Evolutionary conservation across 495 filamentous ascomycete species (phyloP), one percentile per base, ranked within the genome.

Genomic region (Delitschia confertaspora): DNA sequence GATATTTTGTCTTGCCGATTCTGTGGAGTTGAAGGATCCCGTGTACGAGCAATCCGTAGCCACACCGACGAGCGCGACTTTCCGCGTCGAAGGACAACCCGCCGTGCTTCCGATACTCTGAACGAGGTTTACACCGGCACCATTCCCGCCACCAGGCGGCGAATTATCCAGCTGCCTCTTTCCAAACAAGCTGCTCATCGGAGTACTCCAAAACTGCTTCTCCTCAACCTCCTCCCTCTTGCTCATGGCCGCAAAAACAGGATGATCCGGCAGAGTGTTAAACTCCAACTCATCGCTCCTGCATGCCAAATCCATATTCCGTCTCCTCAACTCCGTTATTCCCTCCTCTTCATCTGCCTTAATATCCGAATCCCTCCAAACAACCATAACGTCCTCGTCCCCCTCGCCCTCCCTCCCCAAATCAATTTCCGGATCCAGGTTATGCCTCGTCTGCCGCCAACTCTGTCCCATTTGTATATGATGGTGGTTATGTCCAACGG

Each of bases 41-140:
- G 78, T 85, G 57, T 95, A 95, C 6, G 74, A 78, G 68, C 91
- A 98, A 61, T 98, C 91, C 0, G 87, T 91, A 4, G 88, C 88
- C 14, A 98, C 80, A 9, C 91, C 91, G 17, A 98, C 78, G 45
- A 96, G 65, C 5, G 93, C 91, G 23, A 98, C 85, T 62, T 83
- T 87, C 42, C 85, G 78, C 4, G 85, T 89, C 5, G 71, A 78
- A 31, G 93, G 93, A 58, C 91, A 98, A 33, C 91, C 91, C 8
- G 63, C 59, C 0, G 80, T 83, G 33, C 74, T 76, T 20, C 89
- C 91, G 55, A 98, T 94, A n/a, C 75, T 85, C 19, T 64, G 72
- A 22, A 70, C 72, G 45, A 95, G 65, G 53, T 95, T 94, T 40
- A 93, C 85, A 48, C 84, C 83, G 19, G 79, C 88, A 34, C 78